phyloP scores from a whole-genome alignment of 768 basidiomycete genomes.

The Strobilomyces dryophilus region DNA sequence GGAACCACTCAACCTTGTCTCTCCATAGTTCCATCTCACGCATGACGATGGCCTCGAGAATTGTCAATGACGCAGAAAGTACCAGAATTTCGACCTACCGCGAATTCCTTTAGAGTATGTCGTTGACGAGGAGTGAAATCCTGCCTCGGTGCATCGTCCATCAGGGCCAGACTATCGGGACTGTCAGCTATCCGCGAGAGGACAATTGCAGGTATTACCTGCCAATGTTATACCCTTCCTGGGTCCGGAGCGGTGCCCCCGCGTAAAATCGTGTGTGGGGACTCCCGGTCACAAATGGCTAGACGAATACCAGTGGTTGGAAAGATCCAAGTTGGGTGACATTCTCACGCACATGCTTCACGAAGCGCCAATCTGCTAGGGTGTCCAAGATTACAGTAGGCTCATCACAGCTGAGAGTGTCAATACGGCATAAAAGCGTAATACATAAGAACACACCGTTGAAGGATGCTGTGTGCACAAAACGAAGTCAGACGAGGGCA shows the following conservation, averaged over 20 bases:
- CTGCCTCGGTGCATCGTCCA: constrained; percentile 76
- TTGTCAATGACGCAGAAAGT: constrained; percentile 2
- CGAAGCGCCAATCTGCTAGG: constrained; percentile 81
- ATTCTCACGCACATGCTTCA: constrained; percentile 59
- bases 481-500: constrained; percentile 63
- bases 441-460: constrained; percentile 43
- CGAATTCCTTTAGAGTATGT: constrained; percentile 93
- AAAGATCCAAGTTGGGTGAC: neutral
- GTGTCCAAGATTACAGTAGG: constrained; percentile 85
- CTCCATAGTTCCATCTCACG: constrained; percentile 95
- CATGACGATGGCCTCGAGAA: constrained; percentile 70
- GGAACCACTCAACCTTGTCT: constrained; percentile 60
- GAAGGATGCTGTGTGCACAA: constrained; percentile 79
- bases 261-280: constrained; percentile 87
- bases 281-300: constrained; percentile 68
- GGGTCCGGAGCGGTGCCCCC: constrained; percentile 83
- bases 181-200: constrained; percentile 1
- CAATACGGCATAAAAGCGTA: constrained; percentile 1
- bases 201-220: constrained; percentile 43
- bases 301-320: neutral
- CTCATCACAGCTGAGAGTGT: constrained; percentile 64
- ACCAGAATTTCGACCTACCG: constrained; percentile 35
- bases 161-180: constrained; percentile 61
- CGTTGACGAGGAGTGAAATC: constrained; percentile 88
- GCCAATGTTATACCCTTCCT: constrained; percentile 89